Evolutionary conservation across 257 asterid genomes (phyloP).

Genomic region (Petunia axillaris): DNA sequence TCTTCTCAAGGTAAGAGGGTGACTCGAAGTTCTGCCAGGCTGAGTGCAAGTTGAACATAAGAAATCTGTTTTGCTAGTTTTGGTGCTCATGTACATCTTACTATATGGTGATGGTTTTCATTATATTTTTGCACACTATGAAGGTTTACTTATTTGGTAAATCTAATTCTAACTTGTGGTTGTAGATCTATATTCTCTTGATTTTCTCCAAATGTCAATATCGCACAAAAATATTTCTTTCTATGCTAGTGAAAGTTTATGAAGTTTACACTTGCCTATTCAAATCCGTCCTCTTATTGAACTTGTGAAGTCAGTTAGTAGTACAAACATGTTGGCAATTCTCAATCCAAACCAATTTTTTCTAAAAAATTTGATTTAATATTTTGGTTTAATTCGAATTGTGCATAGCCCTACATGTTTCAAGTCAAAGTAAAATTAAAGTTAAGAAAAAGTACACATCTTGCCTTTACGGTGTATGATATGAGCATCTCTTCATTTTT

Average conservation of each 20-base stretch:
- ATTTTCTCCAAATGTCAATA: no score
- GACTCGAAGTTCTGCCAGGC: conserved; percentile 59
- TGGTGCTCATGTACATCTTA: background rate
- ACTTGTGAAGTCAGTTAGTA: background rate
- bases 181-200: background rate
- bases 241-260: background rate
- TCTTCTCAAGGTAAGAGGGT: conserved; percentile 43
- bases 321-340: background rate
- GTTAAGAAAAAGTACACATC: no score
- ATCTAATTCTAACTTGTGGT: background rate
- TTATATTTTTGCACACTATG: conserved; percentile 12
- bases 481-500: no score
- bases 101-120: background rate
- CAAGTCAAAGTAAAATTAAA: no score
- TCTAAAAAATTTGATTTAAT: no score
- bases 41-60: conserved; percentile 33
- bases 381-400: no score
- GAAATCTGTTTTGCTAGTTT: conserved; percentile 5
- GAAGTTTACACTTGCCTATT: background rate
- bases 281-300: background rate
- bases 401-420: no score
- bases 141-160: background rate
- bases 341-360: no score
- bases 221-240: background rate
- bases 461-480: no score